Conservation (phyloP, 345 rosid genomes). For the Salix suchowensis region DNA sequence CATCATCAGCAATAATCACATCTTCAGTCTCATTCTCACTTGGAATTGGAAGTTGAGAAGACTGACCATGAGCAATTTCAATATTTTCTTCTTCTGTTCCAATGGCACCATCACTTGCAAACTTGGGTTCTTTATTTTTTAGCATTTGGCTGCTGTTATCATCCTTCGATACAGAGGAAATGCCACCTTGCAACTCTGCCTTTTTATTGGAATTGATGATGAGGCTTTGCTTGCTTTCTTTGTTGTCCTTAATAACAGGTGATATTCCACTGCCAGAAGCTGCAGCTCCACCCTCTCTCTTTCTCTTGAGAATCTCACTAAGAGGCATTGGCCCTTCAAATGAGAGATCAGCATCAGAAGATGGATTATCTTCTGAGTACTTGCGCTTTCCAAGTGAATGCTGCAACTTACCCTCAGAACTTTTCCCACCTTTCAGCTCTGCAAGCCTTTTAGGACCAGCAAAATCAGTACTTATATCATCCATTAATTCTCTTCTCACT, state of each 20-base stretch:
- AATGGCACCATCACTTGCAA: constrained; percentile 2
- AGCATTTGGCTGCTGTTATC: constrained; percentile 9
- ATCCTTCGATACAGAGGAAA: constrained; percentile 22
- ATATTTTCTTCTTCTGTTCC: constrained; percentile 25
- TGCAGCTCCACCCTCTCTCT: constrained; percentile 50
- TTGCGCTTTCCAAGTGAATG: constrained; percentile 48
- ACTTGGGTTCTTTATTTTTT: constrained; percentile 25
- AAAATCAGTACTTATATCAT: constrained; percentile 33
- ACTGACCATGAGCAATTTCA: constrained; percentile 25
- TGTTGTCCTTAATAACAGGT: constrained; percentile 11
- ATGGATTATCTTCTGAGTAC: constrained; percentile 41
- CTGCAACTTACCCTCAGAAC: constrained; percentile 34
- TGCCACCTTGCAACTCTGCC: neutral
- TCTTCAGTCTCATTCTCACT: constrained; percentile 36
- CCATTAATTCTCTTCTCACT: constrained; percentile 47
- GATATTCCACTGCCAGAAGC: constrained; percentile 26
- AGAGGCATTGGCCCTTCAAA: constrained; percentile 87
- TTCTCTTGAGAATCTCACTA: constrained; percentile 79
- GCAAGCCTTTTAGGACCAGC: constrained; percentile 60
- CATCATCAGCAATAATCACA: constrained; percentile 38
- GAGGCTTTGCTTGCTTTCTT: constrained; percentile 14
- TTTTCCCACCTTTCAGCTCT: constrained; percentile 46
- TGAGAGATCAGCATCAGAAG: constrained; percentile 41
- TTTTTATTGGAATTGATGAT: neutral
- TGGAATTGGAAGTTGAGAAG: constrained; percentile 23